Percentiles rank a stretch among this genome's conserved stretches.
These are phyloP conservation scores for Arctostaphylos glauca DNA, from an alignment of 148 eudicot species.

Conservation along the genomic window DNA sequence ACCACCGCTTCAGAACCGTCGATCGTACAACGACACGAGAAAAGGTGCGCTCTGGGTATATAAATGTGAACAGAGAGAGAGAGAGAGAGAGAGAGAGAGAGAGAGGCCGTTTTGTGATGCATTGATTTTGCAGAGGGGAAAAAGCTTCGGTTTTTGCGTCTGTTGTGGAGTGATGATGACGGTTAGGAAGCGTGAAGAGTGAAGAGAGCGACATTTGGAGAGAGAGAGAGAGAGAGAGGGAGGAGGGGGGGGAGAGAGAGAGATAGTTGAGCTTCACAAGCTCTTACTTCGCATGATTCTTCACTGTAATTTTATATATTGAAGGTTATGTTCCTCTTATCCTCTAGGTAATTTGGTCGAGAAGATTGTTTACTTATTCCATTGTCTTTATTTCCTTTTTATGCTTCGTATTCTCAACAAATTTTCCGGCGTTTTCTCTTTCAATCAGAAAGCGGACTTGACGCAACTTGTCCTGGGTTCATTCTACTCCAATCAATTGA, in stretches of 20 bases:
- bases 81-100: conserved; percentile 10
- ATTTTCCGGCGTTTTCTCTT: neutral
- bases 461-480: neutral
- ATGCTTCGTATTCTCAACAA: neutral
- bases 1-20: neutral
- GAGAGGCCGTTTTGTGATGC: conserved; percentile 14
- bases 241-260: no score
- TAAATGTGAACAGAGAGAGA: neutral
- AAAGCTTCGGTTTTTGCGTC: conserved; percentile 17
- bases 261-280: neutral
- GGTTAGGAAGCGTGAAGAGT: neutral
- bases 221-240: no score
- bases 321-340: neutral
- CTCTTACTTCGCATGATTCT: neutral
- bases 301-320: neutral
- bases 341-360: neutral
- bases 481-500: neutral
- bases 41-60: neutral
- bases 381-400: neutral
- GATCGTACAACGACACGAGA: conserved; percentile 6
- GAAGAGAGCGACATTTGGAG: no score
- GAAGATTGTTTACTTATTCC: neutral
- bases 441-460: neutral
- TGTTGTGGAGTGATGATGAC: conserved; percentile 15
- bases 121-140: conserved; percentile 8